Base-by-base conservation (phyloP, 2,329 filamentous ascomycete species). In the Xylariaceae sp. region DNA sequence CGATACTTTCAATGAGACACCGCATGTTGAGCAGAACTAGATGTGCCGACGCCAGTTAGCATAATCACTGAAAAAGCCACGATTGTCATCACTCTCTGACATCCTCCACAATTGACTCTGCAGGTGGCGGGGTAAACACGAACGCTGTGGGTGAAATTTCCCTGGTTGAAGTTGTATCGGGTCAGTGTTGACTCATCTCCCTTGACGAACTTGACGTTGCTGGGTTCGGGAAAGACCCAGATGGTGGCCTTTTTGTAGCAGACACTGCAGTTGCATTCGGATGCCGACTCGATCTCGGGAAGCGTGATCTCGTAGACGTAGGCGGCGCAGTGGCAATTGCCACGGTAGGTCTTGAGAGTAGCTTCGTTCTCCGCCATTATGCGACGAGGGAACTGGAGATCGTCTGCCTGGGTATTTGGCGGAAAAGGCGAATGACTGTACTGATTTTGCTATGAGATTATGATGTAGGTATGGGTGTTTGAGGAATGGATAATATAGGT, bases 221-320 rank as follows among this genome's bases (percentile, higher is more conserved):
- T 62, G 0, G 60, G 58, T 3, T 64, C 62, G 5, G 69, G 65
- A 35, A 72, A 54, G 30, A 49, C 40, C 63, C 62, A 77, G 39
- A 77, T 64, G 43, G 75, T 74, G 12, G 69, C 75, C 64, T 78
- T 79, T 61, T 74, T 79, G 62, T 60, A 63, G 66, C 86, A 86
- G 60, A 86, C 80, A 70, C 83, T 87, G 71, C 87, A 89, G 68
- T 85, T 84, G 71, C 86, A 87, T 64, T 80, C 74, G 3, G 70
- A 65, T 4, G 75, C 76, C 3, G 74, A 68, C 62, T 80, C 81
- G 57, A 88, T 75, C 65, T 86, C 80, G 27, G 83, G 80, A 9
- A 83, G 45, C 2, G 71, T 66, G 51, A 73, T 63, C 63, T 78
- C 77, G 64, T 76, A 84, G 58, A 80, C 70, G 60, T 79, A 80